A percentile compares a stretch with the other conserved stretches of the same genome.
These are phyloP conservation scores for Capsicum baccatum DNA, from an alignment of 257 asterid species.

Conservation along the genomic window DNA sequence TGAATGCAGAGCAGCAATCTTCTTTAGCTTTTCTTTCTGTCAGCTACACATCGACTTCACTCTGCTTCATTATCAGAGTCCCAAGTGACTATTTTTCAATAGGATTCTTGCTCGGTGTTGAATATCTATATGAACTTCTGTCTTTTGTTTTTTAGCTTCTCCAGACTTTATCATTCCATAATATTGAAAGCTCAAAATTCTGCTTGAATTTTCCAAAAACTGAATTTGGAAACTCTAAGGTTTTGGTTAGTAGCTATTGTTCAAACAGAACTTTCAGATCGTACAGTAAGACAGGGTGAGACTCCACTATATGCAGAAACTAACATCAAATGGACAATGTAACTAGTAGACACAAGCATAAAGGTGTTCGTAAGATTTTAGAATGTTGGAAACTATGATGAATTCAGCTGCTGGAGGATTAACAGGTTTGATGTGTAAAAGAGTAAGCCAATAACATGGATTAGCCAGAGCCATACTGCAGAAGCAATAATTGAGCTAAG, in stretches of 20 bases:
- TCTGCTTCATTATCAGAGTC: conserved; percentile 1
- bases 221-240: neutral
- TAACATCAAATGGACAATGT: conserved; percentile 20
- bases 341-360: conserved; percentile 13
- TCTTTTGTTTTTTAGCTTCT: neutral
- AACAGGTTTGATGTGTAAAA: neutral
- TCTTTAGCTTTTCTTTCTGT: neutral
- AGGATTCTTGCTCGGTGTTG: neutral
- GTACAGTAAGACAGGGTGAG: neutral
- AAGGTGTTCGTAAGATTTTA: neutral
- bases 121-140: neutral
- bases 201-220: neutral
- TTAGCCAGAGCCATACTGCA: neutral
- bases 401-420: neutral
- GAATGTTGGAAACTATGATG: neutral
- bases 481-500: neutral
- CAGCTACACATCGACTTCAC: conserved; percentile 12
- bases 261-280: conserved; percentile 36
- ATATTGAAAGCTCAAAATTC: neutral
- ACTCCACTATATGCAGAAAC: neutral
- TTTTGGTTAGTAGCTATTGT: conserved; percentile 14
- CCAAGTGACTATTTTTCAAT: neutral
- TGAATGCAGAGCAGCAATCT: conserved; percentile 27
- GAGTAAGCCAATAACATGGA: neutral
- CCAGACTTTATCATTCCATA: neutral